Evolutionary conservation across 2,329 filamentous ascomycete genomes (phyloP).

Genomic region (Eurotiales sp.): DNA sequence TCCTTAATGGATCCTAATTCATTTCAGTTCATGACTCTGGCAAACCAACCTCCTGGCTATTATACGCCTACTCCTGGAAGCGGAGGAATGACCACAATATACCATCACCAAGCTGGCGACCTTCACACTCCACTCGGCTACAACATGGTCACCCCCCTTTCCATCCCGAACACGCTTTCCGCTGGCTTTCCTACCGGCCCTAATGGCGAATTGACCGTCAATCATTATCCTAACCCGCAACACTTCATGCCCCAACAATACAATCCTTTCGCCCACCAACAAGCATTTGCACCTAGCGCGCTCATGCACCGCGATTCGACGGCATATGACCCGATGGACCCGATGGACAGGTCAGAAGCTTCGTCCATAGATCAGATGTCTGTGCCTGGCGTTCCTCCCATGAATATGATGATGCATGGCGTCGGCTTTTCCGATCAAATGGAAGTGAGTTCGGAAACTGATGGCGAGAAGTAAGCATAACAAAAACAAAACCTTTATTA

Average conservation of each 20-base stretch:
- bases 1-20: slow-evolving; percentile 83
- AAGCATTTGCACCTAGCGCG: slow-evolving; percentile 68
- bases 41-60: slow-evolving; percentile 75
- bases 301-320: slow-evolving; percentile 78
- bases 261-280: slow-evolving; percentile 62
- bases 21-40: slow-evolving; percentile 73
- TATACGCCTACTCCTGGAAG: slow-evolving; percentile 87
- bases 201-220: slow-evolving; percentile 63
- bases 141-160: slow-evolving; percentile 75
- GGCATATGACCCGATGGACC: no score
- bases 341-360: slow-evolving; percentile 65
- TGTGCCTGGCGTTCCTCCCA: slow-evolving; percentile 50
- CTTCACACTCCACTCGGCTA: slow-evolving; percentile 75
- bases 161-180: slow-evolving; percentile 67
- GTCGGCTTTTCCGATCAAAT: slow-evolving; percentile 25
- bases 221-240: slow-evolving; percentile 59
- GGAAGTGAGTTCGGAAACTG: slow-evolving; percentile 23
- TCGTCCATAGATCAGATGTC: slow-evolving; percentile 59
- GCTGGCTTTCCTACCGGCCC: slow-evolving; percentile 58
- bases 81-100: slow-evolving; percentile 69
- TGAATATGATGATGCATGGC: slow-evolving; percentile 41
- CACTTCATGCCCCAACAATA: slow-evolving; percentile 56
- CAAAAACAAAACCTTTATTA: slow-evolving; percentile 2
- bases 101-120: slow-evolving; percentile 79
- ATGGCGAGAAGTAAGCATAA: slow-evolving; percentile 52